Evolutionary conservation across 129 eudicot species (phyloP), one percentile per base, ranked within the genome.

Genomic region (Flaveria trinervia): DNA sequence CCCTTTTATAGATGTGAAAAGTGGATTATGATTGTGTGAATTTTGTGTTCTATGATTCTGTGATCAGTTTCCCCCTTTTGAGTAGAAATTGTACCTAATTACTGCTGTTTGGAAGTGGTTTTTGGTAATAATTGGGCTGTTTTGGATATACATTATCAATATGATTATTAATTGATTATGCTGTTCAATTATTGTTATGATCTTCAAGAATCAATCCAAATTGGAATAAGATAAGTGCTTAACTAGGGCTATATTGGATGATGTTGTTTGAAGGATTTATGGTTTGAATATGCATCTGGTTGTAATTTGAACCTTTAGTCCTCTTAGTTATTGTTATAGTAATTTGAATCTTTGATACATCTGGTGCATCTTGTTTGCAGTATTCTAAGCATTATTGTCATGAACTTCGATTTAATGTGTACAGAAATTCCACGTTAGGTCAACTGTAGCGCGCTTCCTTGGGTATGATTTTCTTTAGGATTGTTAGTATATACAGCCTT

Each of bases 381-480:
- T 44, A 18, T 11, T 41, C 6, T 17, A 43, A 3, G 10, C 52
- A 9, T 44, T 10, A 17, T 11, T 46, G 12, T 22, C 57, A 23
- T 46, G 20, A 45, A 68, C 18, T 66, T 66, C 39, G 6, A 9
- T 66, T 66, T 66, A 18, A n/a, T n/a, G 17, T 66, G 6, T 54
- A 28, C 41, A 71, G 48, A 28, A 5, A 16, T 28, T 51, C 16
- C 2, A 9, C 48, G 5, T 50, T 71, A 10, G 46, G 61, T 17
- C 51, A 52, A 52, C 15, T 54, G 9, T 28, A 30, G 33, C 33
- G 17, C 17, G 56, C 77, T 54, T 73, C 7, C n/a, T 73, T 56
- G 17, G 43, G 68, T n/a, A 68, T 75, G 77, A 51, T 75, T 80
- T 68, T 70, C 72, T 81, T 80, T 69, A 20, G 76, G 80, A 75